Base-by-base conservation (phyloP, 169 alveolate species). In the Cryptosporidium tyzzeri region DNA sequence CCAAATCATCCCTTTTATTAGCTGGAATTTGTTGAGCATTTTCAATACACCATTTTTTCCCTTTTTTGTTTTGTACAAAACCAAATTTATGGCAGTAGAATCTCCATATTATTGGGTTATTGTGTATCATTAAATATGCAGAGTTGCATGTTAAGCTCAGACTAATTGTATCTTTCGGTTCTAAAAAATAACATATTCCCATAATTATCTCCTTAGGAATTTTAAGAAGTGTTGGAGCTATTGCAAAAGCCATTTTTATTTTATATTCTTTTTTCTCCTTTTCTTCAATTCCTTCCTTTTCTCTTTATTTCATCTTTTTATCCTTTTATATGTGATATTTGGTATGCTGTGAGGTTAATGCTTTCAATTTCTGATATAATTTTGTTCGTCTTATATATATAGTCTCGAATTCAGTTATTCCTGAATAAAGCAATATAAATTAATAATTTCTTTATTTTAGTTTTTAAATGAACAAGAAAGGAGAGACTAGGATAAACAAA, bases 31-130 rank as follows among this genome's bases (percentile, higher is more conserved):
- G 26, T 2, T 51, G 55, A 2, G 35, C 21, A 39, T 31, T 26
- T 8, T 80, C 74, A 1, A 21, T 31, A n/a, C 73, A 62, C 73
- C 89, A 80, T 41, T 41, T 61, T 21, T 48, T 41, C 51, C 59
- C 89, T 8, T 37, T 80, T 35, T 80, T 80, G 51, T 31, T 45
- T 18, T 80, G 89, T 2, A 80, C 89, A 48, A 80, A 80, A 16
- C 89, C 89, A 65, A 21, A 62, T 29, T 62, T 62, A 31, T 80
- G 75, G 23, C 89, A 80, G 55, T 80, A 80, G 9, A 80, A 80
- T 50, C 89, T 80, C 89, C 89, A 80, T 3, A 80, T 80, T 21
- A 80, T 80, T 37, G 89, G 75, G 26, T 48, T 62, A 48, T 80
- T 80, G 18, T 80, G 73, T 0, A 80, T 65, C n/a, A 21, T 18